phyloP scores from a whole-genome alignment of 495 filamentous ascomycete species.

The Penicillium argentinense region DNA sequence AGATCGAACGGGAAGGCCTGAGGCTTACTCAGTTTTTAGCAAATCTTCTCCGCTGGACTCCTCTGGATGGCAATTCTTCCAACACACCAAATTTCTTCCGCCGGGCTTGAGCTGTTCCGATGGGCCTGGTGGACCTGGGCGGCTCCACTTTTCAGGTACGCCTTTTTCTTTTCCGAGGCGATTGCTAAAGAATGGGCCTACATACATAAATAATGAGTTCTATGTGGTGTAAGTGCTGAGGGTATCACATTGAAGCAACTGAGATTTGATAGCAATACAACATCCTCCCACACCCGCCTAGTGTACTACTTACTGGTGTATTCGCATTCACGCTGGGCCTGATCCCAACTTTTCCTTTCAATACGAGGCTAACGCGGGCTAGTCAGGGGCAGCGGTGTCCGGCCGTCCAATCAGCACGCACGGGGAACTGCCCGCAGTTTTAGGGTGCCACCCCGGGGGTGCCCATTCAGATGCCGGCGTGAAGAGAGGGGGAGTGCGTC shows the following conservation, averaged over 20 bases:
- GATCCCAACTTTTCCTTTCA: not conserved
- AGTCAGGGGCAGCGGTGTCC: conserved; percentile 21
- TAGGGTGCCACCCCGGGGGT: conserved; percentile 11
- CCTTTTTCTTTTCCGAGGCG: not conserved
- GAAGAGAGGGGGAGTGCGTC: conserved; percentile 2
- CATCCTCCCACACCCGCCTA: too few relatives aligned
- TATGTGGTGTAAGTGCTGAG: too few relatives aligned
- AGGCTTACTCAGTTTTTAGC: too few relatives aligned
- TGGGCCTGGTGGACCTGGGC: not conserved
- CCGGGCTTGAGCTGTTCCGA: not conserved
- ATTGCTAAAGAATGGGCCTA: too few relatives aligned
- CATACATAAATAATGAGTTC: too few relatives aligned
- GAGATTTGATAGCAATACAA: too few relatives aligned
- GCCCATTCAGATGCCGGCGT: conserved; percentile 2
- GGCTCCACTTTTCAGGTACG: not conserved
- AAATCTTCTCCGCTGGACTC: too few relatives aligned
- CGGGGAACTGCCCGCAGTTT: conserved; percentile 12
- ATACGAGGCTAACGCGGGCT: conserved; percentile 2
- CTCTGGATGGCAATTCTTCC: too few relatives aligned
- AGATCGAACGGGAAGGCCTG: not conserved
- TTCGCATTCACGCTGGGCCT: too few relatives aligned
- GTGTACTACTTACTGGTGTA: too few relatives aligned
- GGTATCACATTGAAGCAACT: too few relatives aligned
- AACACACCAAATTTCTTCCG: not conserved
- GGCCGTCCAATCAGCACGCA: conserved; percentile 9